Evolutionary conservation across 441 rosid species (phyloP), one percentile per base, ranked within the genome.

Genomic region (Cnidoscolus chayamansa): DNA sequence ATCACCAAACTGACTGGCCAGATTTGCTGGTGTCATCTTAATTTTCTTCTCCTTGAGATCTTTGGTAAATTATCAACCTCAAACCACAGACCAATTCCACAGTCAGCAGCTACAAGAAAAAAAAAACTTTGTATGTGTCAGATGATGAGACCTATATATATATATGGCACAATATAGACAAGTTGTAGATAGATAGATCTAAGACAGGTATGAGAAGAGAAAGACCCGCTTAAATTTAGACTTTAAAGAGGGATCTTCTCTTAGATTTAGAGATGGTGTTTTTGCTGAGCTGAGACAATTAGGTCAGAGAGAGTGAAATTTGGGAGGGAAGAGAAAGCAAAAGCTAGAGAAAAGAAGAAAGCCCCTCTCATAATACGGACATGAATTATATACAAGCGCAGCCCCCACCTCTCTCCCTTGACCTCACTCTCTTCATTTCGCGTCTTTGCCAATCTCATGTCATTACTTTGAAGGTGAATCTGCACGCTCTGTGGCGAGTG

Each of bases 1-100:
- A 78, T 92, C 98, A 55, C 90, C 90, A 50, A 86, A 88, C 81
- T 86, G 90, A 12, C 84, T 85, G n/a, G 77, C 76, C 81, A 84
- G 73, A 73, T 76, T 82, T 35, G 80, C 81, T 66, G 88, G 87
- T 77, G 80, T 84, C 90, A 86, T 63, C 49, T 74, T 72, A 1
- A 31, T 68, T 66, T 54, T 57, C 63, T 58, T 15, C 59, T 68
- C 30, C 49, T 37, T 17, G 19, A 13, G 62, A 49, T 67, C 68
- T 74, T 66, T 67, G 17, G 2, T 17, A 17, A 15, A n/a, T 12
- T 68, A 15, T 57, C 31, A 47, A 16, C 16, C 53, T 50, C 43
- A 54, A 54, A n/a, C 9, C 45, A 40, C 4, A 40, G 56, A 54
- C 32, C 63, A 56, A 73, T 51, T 32, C 48, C 69, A 55, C 78